Evolutionary conservation across 2,329 filamentous ascomycete species (phyloP).

Genomic region (Onygena corvina): DNA sequence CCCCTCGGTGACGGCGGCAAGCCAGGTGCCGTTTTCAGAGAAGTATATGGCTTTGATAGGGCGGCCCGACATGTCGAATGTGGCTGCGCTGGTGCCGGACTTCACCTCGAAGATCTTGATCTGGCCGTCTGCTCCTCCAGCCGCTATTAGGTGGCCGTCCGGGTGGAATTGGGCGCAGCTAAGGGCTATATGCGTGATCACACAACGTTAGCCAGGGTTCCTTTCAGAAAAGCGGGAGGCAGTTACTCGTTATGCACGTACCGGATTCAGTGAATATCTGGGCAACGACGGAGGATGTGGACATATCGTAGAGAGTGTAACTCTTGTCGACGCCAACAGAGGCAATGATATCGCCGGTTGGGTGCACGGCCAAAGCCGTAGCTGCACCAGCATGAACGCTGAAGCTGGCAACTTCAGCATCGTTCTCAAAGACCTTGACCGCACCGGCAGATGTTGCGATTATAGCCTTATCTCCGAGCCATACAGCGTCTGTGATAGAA

Average conservation of each 20-base stretch:
- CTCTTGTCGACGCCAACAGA: slow-evolving; percentile 88
- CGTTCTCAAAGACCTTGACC: slow-evolving; percentile 68
- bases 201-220: slow-evolving; percentile 6
- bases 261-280: slow-evolving; percentile 70
- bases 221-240: slow-evolving; percentile 8
- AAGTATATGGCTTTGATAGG: slow-evolving; percentile 69
- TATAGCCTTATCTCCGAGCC: slow-evolving; percentile 53
- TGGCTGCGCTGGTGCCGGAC: slow-evolving; percentile 62
- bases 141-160: slow-evolving; percentile 86
- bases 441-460: slow-evolving; percentile 63
- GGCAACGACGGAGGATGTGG: slow-evolving; percentile 53
- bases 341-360: slow-evolving; percentile 67
- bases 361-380: slow-evolving; percentile 67
- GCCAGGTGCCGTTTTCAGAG: slow-evolving; percentile 94
- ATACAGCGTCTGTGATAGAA: slow-evolving; percentile 53
- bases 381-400: slow-evolving; percentile 72
- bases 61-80: slow-evolving; percentile 51
- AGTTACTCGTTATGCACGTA: slow-evolving; percentile 37
- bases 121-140: slow-evolving; percentile 64
- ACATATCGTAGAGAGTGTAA: slow-evolving; percentile 77
- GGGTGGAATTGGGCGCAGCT: slow-evolving; percentile 81
- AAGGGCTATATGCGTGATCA: slow-evolving; percentile 47
- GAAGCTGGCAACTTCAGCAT: slow-evolving; percentile 56
- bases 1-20: slow-evolving; percentile 68
- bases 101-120: slow-evolving; percentile 85